These are phyloP conservation scores for Pestalotiopsis sp. DNA, from an alignment of 2,329 filamentous ascomycete species.

Conservation along the genomic window DNA sequence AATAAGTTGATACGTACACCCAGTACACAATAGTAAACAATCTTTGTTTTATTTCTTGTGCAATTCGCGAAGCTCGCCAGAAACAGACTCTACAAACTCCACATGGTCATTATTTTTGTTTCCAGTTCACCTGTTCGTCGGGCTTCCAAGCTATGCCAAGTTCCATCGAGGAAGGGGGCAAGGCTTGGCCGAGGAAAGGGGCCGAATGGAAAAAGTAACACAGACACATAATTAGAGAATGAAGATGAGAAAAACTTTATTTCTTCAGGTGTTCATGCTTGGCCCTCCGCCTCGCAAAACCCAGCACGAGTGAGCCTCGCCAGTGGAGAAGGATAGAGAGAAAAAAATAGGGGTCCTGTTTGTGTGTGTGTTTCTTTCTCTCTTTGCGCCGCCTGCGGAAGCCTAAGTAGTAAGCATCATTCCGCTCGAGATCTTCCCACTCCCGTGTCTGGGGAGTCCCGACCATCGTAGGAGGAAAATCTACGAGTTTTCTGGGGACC, in stretches of 20 bases:
- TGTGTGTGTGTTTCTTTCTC: neutral
- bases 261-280: neutral
- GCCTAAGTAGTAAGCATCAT: neutral
- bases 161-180: neutral
- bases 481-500: neutral
- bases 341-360: neutral
- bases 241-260: neutral
- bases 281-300: neutral
- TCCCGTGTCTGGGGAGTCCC: neutral
- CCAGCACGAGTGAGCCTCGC: neutral
- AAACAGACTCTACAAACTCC: neutral
- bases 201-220: neutral
- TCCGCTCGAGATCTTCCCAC: neutral
- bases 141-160: neutral
- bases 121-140: neutral
- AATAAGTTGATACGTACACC: neutral
- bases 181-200: neutral
- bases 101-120: neutral
- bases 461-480: neutral
- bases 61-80: neutral
- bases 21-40: neutral
- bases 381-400: neutral
- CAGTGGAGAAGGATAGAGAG: neutral
- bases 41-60: neutral
- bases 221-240: too few species aligned